Percentiles rank a stretch among this genome's conserved stretches.
Evolutionary conservation across 73 alveolate genomes (phyloP).

Genomic region (Symbiodinium natans): DNA sequence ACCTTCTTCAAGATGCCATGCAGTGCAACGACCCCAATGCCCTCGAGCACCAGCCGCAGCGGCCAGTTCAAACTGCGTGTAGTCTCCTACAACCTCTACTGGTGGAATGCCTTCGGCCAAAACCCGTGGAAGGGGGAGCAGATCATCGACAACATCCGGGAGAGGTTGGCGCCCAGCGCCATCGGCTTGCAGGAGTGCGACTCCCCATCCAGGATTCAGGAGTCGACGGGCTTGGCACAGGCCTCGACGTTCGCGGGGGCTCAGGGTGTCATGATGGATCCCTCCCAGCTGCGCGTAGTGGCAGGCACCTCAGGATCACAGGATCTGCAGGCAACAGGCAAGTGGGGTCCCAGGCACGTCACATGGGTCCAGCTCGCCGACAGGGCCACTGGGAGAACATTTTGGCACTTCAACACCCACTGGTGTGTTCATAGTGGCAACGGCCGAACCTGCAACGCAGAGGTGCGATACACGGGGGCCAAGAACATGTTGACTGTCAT

Average conservation of each 20-base stretch:
- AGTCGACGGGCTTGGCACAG: not conserved
- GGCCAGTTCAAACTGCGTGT: constrained; percentile 14
- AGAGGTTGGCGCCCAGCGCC: not conserved
- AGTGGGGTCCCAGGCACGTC: constrained; percentile 77
- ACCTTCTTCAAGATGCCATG: not conserved
- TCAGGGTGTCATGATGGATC: constrained; percentile 46
- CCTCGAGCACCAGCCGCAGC: not conserved
- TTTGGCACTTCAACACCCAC: constrained; percentile 89
- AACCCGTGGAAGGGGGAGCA: not conserved
- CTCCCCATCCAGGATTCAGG: not conserved
- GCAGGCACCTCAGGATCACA: constrained; percentile 1
- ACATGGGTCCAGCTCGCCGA: constrained; percentile 49
- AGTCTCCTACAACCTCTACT: constrained; percentile 78
- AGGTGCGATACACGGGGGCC: constrained; percentile 4
- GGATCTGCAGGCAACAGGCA: constrained; percentile 83
- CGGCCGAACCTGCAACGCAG: not conserved
- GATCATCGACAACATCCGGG: not conserved
- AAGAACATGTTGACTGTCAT: not conserved
- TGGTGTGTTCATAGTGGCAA: constrained; percentile 14
- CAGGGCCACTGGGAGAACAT: constrained; percentile 23
- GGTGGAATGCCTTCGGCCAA: constrained; percentile 91
- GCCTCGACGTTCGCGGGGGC: constrained; percentile 66
- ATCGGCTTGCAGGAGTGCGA: constrained; percentile 11
- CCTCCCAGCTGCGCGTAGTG: not conserved
- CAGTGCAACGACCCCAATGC: not conserved